Conservation (phyloP, 2,329 filamentous ascomycete genomes). For the Xylariaceae sp. region DNA sequence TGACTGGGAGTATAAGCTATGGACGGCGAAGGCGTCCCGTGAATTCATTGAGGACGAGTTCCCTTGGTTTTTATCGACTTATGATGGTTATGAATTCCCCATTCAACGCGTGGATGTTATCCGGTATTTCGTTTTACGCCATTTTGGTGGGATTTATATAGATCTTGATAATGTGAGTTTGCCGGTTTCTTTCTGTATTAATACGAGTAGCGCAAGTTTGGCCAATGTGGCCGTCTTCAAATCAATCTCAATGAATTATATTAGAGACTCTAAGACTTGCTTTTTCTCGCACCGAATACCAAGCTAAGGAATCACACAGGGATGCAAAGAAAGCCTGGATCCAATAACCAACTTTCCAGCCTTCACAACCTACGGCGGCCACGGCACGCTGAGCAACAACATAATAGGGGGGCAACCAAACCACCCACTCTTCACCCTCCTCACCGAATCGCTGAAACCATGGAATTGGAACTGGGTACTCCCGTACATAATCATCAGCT, state of each 20-base stretch:
- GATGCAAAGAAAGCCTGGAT: no score
- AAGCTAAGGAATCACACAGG: no score
- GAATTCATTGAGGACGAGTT: constrained; percentile 71
- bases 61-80: constrained; percentile 72
- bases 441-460: constrained; percentile 58
- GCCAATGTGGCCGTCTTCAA: no score
- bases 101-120: constrained; percentile 77
- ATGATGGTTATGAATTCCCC: constrained; percentile 67
- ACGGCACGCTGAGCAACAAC: constrained; percentile 50
- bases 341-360: constrained; percentile 59
- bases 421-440: constrained; percentile 65
- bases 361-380: constrained; percentile 53
- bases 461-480: constrained; percentile 66
- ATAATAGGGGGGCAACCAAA: constrained; percentile 64
- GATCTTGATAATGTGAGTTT: no score
- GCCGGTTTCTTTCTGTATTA: no score
- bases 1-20: constrained; percentile 48
- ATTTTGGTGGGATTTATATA: constrained; percentile 63
- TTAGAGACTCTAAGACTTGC: no score
- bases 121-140: constrained; percentile 71
- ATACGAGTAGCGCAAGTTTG: no score
- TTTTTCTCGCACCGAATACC: no score
- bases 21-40: constrained; percentile 67
- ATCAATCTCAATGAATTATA: no score
- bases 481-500: constrained; percentile 73